Percentiles rank a stretch among this genome's conserved stretches.
Evolutionary conservation across 306 rosid genomes (phyloP).

Genomic region (Cercis canadensis): DNA sequence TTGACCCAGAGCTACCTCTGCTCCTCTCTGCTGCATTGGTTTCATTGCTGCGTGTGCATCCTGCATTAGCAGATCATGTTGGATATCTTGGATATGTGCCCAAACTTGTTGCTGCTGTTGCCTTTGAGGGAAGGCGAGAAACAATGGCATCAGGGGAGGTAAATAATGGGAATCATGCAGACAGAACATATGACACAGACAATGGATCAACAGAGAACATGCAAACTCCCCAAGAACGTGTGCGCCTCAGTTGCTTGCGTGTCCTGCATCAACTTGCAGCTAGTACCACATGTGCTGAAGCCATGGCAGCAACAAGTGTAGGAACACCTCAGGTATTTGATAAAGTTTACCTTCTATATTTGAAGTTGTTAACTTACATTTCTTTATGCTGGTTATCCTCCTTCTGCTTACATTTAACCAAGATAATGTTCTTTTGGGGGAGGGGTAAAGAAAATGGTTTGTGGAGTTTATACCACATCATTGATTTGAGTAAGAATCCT

Average conservation of each 20-base stretch:
- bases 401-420: conserved; percentile 7
- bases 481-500: conserved; percentile 17
- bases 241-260: conserved; percentile 96
- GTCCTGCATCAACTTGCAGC: conserved; percentile 98
- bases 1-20: conserved; percentile 94
- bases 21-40: conserved; percentile 98
- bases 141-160: conserved; percentile 87
- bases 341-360: neutral
- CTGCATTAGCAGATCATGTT: conserved; percentile 97
- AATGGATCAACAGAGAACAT: conserved; percentile 65
- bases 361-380: conserved; percentile 9
- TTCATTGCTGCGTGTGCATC: conserved; percentile 94
- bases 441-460: conserved; percentile 2
- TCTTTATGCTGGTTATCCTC: conserved; percentile 21
- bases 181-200: conserved; percentile 57
- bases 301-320: conserved; percentile 99
- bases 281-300: conserved; percentile 98
- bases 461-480: conserved; percentile 9
- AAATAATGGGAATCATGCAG: conserved; percentile 55
- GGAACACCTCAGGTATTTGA: conserved; percentile 94
- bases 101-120: conserved; percentile 96
- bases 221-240: conserved; percentile 96
- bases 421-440: neutral
- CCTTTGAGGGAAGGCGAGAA: conserved; percentile 93
- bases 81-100: conserved; percentile 99